Percentiles rank a stretch among this genome's conserved stretches.
phyloP scores from a whole-genome alignment of 768 basidiomycete species.

The Grammothele lineata region DNA sequence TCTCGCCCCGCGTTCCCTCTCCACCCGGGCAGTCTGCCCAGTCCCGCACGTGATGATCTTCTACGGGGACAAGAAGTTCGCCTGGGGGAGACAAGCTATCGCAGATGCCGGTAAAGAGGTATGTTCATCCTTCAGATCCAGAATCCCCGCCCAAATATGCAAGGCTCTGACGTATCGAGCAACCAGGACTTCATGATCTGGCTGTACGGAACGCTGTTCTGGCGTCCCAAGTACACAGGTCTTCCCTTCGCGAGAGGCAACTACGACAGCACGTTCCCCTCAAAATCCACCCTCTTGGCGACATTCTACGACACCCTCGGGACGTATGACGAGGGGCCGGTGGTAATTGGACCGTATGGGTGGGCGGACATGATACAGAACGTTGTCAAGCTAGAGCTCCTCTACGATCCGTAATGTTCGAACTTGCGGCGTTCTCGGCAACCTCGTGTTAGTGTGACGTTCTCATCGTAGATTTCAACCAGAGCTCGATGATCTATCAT shows the following conservation, averaged over 20 bases:
- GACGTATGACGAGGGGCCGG: not conserved
- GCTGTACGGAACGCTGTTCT: not conserved
- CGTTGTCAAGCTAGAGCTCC: not conserved
- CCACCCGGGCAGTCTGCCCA: too few relatives aligned
- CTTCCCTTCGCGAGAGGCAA: not conserved
- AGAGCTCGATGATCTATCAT: too few relatives aligned
- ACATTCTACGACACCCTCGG: not conserved
- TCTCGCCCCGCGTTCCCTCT: too few relatives aligned
- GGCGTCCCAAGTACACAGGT: not conserved
- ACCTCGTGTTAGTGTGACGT: too few relatives aligned
- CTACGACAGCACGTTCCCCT: not conserved
- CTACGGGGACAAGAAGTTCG: constrained; percentile 1
- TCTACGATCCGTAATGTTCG: too few relatives aligned
- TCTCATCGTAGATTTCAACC: too few relatives aligned
- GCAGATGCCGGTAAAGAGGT: too few relatives aligned
- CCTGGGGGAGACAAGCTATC: constrained; percentile 2
- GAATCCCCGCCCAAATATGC: too few relatives aligned
- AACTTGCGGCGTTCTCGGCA: too few relatives aligned
- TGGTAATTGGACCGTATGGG: not conserved
- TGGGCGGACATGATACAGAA: constrained; percentile 1
- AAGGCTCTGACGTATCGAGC: too few relatives aligned
- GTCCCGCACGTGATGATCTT: not conserved
- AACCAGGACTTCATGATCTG: constrained; percentile 3
- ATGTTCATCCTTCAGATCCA: too few relatives aligned
- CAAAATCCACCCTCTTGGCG: not conserved